A percentile compares a stretch with the other conserved stretches of the same genome.
phyloP scores from a whole-genome alignment of 805 yeast genomes.

The Pichia insulana region DNA sequence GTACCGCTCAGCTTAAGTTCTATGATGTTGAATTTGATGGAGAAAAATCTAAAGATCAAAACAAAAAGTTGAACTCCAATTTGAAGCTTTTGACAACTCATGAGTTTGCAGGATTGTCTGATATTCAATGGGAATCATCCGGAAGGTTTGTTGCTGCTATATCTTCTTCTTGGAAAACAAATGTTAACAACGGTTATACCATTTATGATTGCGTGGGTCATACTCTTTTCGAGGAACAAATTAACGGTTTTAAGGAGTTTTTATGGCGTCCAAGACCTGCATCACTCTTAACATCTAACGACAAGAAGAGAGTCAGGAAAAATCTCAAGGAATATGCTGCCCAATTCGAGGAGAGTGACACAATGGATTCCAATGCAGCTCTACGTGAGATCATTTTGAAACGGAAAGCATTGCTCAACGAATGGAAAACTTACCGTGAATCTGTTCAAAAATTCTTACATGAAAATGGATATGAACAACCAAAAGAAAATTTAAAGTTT shows the following conservation, averaged over 20 bases:
- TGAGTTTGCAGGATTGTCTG: conserved; percentile 70
- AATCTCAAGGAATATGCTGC: conserved; percentile 82
- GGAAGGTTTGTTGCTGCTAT: conserved; percentile 85
- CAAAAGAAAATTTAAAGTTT: conserved; percentile 36
- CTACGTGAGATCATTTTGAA: conserved; percentile 78
- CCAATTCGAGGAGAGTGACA: conserved; percentile 89
- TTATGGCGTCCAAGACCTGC: conserved; percentile 97
- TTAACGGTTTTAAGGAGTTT: conserved; percentile 81
- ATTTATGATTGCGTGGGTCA: conserved; percentile 79
- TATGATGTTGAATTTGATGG: conserved; percentile 82
- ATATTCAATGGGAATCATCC: conserved; percentile 89
- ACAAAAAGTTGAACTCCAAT: conserved; percentile 44
- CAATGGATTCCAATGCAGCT: conserved; percentile 91
- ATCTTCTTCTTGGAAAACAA: conserved; percentile 80
- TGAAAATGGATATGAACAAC: conserved; percentile 34
- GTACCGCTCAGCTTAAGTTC: conserved; percentile 64
- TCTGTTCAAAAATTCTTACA: conserved; percentile 34
- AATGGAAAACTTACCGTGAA: conserved; percentile 76
- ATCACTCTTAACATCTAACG: conserved; percentile 62
- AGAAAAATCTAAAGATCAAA: conserved; percentile 33
- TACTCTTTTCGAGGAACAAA: conserved; percentile 60
- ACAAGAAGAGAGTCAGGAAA: conserved; percentile 84
- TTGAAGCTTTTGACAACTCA: conserved; percentile 55
- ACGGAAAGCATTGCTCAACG: conserved; percentile 73
- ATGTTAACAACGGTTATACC: conserved; percentile 84